Evolutionary conservation across 208 protist genomes (phyloP).

Genomic region (Leishmania gerbilli): DNA sequence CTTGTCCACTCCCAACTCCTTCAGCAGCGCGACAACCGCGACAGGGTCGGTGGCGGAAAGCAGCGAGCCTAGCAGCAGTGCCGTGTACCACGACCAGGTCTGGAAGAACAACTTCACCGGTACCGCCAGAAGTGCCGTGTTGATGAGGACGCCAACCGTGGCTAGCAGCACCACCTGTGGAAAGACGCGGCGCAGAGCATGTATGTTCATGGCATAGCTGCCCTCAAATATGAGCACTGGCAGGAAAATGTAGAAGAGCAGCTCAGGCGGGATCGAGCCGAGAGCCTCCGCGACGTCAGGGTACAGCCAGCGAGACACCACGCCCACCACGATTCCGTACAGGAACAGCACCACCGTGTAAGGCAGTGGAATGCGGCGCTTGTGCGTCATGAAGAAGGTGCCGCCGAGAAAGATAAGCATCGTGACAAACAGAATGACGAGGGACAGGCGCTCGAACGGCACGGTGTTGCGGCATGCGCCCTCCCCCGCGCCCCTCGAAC

Average conservation of each 20-base stretch:
- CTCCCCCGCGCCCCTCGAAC: neutral
- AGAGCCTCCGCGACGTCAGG: conserved; percentile 56
- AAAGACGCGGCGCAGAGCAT: conserved; percentile 69
- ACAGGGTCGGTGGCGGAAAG: conserved; percentile 92
- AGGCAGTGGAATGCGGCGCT: conserved; percentile 59
- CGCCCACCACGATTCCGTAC: conserved; percentile 78
- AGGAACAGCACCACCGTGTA: conserved; percentile 85
- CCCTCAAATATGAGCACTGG: conserved; percentile 91
- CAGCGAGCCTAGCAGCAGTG: conserved; percentile 76
- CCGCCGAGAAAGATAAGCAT: conserved; percentile 80
- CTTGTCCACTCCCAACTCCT: conserved; percentile 79
- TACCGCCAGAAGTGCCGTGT: conserved; percentile 62
- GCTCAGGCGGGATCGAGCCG: conserved; percentile 70
- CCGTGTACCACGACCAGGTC: conserved; percentile 69
- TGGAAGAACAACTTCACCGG: conserved; percentile 52
- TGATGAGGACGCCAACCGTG: conserved; percentile 76
- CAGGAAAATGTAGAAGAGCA: conserved; percentile 90
- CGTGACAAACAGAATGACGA: conserved; percentile 60
- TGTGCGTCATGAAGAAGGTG: conserved; percentile 72
- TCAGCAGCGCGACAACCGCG: conserved; percentile 85
- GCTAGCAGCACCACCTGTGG: conserved; percentile 73
- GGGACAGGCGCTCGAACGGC: conserved; percentile 36
- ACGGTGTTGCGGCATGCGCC: neutral
- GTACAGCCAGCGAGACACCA: conserved; percentile 45
- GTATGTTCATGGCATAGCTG: conserved; percentile 82